These are phyloP conservation scores for Venturiaceae sp. DNA, from an alignment of 2,329 filamentous ascomycete genomes.

Conservation along the genomic window DNA sequence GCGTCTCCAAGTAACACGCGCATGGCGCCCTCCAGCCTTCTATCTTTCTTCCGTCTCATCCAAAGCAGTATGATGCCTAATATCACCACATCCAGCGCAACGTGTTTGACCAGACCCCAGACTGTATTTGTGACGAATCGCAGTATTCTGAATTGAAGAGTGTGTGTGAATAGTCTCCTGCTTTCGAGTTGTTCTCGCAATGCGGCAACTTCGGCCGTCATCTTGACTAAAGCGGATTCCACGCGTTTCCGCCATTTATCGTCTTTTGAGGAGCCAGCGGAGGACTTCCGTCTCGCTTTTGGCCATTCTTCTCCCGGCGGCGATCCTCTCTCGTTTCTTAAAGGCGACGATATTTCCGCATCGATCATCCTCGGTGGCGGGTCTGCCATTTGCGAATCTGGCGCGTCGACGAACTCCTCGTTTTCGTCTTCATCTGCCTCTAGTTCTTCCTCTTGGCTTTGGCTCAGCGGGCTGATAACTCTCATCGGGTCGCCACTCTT, in stretches of 20 bases:
- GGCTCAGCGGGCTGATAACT: constrained; percentile 76
- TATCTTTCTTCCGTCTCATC: constrained; percentile 62
- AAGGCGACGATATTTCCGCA: neutral
- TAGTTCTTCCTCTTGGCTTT: constrained; percentile 36
- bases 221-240: constrained; percentile 74
- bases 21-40: constrained; percentile 63
- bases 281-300: constrained; percentile 14
- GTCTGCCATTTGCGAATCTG: constrained; percentile 34
- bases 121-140: constrained; percentile 18
- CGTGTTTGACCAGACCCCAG: constrained; percentile 62
- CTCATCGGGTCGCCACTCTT: constrained; percentile 22
- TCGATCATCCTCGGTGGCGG: constrained; percentile 7
- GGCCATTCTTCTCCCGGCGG: neutral
- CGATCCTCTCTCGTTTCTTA: neutral
- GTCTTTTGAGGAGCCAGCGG: constrained; percentile 19
- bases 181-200: constrained; percentile 82
- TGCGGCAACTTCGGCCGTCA: constrained; percentile 88
- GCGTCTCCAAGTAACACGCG: constrained; percentile 49
- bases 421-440: constrained; percentile 24
- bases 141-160: constrained; percentile 35
- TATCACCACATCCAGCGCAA: constrained; percentile 61
- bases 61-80: constrained; percentile 58
- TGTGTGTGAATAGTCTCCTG: constrained; percentile 60
- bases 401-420: constrained; percentile 39
- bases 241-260: constrained; percentile 70